A percentile compares a stretch with the other conserved stretches of the same genome.
Evolutionary conservation across 2,329 filamentous ascomycete species (phyloP).

Genomic region (Scleromitrula shiraiana): DNA sequence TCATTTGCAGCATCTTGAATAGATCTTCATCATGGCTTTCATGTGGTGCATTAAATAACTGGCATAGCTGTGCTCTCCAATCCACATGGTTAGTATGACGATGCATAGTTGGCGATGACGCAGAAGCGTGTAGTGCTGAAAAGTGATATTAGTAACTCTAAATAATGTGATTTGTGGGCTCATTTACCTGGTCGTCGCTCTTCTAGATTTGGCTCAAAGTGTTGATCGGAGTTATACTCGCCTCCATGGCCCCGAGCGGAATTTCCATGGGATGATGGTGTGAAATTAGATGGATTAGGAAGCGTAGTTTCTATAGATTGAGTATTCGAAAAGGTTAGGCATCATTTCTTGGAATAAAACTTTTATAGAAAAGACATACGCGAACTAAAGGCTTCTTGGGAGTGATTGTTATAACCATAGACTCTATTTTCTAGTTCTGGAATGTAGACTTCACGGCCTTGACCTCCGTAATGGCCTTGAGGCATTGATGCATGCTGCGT

Average conservation of each 20-base stretch:
- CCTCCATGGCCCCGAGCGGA: background rate
- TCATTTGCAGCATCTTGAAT: conserved; percentile 7
- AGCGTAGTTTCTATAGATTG: conserved; percentile 2
- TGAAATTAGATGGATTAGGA: conserved; percentile 5
- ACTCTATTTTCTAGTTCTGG: background rate
- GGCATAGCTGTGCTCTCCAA: conserved; percentile 8
- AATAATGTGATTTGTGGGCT: background rate
- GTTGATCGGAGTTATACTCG: conserved; percentile 7
- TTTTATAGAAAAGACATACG: background rate
- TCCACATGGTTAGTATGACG: conserved; percentile 1
- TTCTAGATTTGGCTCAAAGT: conserved; percentile 4
- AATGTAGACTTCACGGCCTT: conserved; percentile 2
- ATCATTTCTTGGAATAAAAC: conserved; percentile 1
- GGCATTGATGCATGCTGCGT: background rate
- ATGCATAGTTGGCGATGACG: conserved; percentile 4
- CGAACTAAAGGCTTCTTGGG: conserved; percentile 4
- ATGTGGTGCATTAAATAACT: conserved; percentile 5
- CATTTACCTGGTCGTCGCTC: conserved; percentile 5
- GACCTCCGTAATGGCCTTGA: background rate
- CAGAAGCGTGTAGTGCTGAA: conserved; percentile 2
- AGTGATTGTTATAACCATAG: conserved; percentile 5
- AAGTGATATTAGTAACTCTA: background rate
- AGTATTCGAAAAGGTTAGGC: background rate
- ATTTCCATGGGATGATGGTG: conserved; percentile 10
- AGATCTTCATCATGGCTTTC: conserved; percentile 8